Evolutionary conservation across 202 grass and related monocot species (phyloP), one percentile per base, ranked within the genome.

Genomic region (Dendrocalamus latiflorus): DNA sequence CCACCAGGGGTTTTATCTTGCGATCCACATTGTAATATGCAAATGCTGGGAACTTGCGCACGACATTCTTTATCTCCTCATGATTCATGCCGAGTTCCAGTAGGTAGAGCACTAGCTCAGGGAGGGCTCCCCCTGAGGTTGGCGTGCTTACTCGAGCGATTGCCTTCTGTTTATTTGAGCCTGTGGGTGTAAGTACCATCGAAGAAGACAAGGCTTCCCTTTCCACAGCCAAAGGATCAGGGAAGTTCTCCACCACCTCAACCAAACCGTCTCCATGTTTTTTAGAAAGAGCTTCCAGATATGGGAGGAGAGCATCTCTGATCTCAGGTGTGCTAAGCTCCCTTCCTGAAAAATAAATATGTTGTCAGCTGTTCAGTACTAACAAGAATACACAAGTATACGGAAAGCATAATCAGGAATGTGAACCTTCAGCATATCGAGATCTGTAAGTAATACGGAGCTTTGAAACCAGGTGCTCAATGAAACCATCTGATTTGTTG

Each of bases 291-390:
- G 61, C 82, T 84, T 98, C 89, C 16, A 98, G 81, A 65, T 90
- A 90, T 41, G 93, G 87, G 82, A 91, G 72, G 45, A 98, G 82
- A 44, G 93, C 89, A 80, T 88, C 86, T 87, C 93, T 90, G 76
- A 98, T 98, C 82, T 98, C 93, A 55, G 90, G 95, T 72, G 93
- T 95, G 68, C 92, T 95, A 38, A 98, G 91, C 74, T 98, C 95
- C 71, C 93, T 90, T 75, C 95, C 95, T 98, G 79, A 55, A 89
- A 85, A 78, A 78, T 39, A 84, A 83, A 88, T 39, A 72, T 57
- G 16, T 12, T 39, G 17, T 30, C 34, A 68, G 72, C 72, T 54
- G 17, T 53, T 62, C 33, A 70, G 26, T 57, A 79, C 68, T 25
- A 47, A 41, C 6, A 78, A 68, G 18, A 66, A 45, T 28, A 21